A percentile compares a stretch with the other conserved stretches of the same genome.
Evolutionary conservation across 768 basidiomycete species (phyloP).

Genomic region (Symmetrospora coprosmae): DNA sequence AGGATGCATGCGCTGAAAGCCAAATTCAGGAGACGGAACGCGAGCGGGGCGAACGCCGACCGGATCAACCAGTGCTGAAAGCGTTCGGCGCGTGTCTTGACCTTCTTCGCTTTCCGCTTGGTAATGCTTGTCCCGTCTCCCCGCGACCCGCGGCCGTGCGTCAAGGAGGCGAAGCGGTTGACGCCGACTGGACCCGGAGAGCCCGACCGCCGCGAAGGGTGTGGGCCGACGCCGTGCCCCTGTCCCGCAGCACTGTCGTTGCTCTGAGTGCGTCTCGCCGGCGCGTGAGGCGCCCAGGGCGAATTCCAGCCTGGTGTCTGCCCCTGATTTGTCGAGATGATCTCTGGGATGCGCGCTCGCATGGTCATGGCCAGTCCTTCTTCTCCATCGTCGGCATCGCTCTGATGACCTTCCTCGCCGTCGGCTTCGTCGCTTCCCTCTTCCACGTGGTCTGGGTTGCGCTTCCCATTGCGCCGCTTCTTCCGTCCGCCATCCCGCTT

Average conservation of each 20-base stretch:
- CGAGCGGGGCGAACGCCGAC: conserved; percentile 29
- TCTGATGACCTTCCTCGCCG: too few species aligned
- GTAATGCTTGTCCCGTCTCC: neutral
- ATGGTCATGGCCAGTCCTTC: too few species aligned
- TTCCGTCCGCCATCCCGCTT: too few species aligned
- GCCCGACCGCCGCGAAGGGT: too few species aligned
- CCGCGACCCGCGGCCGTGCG: neutral
- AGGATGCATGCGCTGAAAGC: conserved; percentile 65
- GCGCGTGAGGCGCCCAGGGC: conserved; percentile 28
- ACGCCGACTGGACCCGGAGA: conserved; percentile 7
- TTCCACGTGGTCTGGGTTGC: too few species aligned
- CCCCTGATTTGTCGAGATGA: neutral
- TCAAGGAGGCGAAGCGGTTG: conserved; percentile 26
- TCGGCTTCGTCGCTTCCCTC: too few species aligned
- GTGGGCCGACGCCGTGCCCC: too few species aligned
- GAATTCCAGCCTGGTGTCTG: conserved; percentile 30
- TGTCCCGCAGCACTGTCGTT: too few species aligned
- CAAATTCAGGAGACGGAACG: conserved; percentile 73
- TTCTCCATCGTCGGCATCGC: too few species aligned
- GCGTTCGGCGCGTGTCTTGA: neutral
- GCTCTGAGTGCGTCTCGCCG: too few species aligned
- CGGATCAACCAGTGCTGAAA: conserved; percentile 3
- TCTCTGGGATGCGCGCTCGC: too few species aligned
- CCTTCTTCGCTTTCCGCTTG: neutral
- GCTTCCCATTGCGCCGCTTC: too few species aligned